phyloP scores from a whole-genome alignment of 257 asterid genomes.

The Salvia miltiorrhiza region DNA sequence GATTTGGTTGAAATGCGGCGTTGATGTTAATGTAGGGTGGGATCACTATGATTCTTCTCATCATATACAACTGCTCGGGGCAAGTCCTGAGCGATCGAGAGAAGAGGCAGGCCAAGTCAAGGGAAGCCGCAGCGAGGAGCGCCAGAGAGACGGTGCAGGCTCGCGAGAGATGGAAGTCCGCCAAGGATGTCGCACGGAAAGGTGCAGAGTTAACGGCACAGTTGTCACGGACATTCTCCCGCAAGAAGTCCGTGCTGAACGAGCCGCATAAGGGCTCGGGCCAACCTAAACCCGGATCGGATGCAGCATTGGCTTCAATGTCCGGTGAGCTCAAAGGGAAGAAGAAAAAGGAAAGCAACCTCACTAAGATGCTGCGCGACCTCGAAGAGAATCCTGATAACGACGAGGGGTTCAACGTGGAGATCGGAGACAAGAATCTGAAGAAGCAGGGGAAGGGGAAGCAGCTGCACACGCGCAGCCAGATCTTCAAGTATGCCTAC shows the following conservation, averaged over 20 bases:
- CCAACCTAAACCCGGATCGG: constrained; percentile 68
- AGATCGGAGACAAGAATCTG: constrained; percentile 83
- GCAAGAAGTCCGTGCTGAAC: constrained; percentile 47
- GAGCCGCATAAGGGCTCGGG: constrained; percentile 41
- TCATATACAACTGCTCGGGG: constrained; percentile 94
- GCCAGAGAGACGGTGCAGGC: constrained; percentile 91
- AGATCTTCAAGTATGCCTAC: constrained; percentile 91
- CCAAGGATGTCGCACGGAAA: constrained; percentile 67
- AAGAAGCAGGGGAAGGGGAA: constrained; percentile 67
- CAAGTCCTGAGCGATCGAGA: constrained; percentile 84
- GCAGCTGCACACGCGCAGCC: constrained; percentile 84
- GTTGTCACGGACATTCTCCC: constrained; percentile 82
- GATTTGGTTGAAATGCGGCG: neutral
- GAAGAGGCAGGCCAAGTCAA: constrained; percentile 74
- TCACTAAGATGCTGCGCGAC: constrained; percentile 87
- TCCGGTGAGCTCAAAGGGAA: constrained; percentile 48
- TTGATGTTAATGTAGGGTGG: constrained; percentile 50
- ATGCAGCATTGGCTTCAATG: constrained; percentile 68
- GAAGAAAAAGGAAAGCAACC: constrained; percentile 55
- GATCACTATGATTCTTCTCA: constrained; percentile 67
- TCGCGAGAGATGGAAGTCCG: constrained; percentile 84
- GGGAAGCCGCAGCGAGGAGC: constrained; percentile 92
- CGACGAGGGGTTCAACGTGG: constrained; percentile 78
- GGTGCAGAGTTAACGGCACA: constrained; percentile 64
- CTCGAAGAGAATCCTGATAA: constrained; percentile 81